Evolutionary conservation across 2,329 filamentous ascomycete species (phyloP).

Genomic region (Diaporthe eres): DNA sequence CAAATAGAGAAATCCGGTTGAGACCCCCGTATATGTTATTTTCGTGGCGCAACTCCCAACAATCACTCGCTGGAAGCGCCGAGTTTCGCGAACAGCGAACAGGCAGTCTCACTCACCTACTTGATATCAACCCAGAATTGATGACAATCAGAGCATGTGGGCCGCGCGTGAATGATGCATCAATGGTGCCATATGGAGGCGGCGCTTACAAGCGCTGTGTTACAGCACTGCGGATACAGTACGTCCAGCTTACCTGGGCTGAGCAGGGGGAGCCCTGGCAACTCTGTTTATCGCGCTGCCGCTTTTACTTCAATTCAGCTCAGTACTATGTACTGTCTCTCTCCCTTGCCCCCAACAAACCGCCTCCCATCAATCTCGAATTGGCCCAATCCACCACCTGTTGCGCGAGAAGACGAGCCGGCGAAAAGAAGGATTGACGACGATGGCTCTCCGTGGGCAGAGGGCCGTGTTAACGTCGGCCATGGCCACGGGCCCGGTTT

Average conservation of each 20-base stretch:
- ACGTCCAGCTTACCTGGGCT: neutral
- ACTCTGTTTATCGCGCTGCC: neutral
- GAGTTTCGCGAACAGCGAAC: too few species aligned
- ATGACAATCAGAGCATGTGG: too few species aligned
- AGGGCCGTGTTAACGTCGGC: conserved; percentile 15
- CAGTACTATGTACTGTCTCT: neutral
- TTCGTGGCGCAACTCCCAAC: too few species aligned
- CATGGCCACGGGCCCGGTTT: conserved; percentile 7
- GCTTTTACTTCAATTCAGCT: neutral
- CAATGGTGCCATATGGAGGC: neutral
- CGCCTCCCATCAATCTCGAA: neutral
- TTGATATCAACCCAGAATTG: too few species aligned
- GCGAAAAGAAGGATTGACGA: conserved; percentile 1
- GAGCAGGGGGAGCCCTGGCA: conserved; percentile 12
- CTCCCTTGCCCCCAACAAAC: neutral
- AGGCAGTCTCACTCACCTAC: too few species aligned
- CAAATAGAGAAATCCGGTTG: too few species aligned
- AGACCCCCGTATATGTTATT: too few species aligned
- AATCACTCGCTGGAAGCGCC: too few species aligned
- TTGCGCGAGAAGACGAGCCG: neutral
- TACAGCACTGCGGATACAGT: neutral
- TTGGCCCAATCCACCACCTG: neutral
- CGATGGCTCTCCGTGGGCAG: conserved; percentile 20
- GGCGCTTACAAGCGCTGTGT: neutral
- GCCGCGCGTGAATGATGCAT: neutral